phyloP scores from a whole-genome alignment of 306 rosid genomes.

The Glycine latifolia region DNA sequence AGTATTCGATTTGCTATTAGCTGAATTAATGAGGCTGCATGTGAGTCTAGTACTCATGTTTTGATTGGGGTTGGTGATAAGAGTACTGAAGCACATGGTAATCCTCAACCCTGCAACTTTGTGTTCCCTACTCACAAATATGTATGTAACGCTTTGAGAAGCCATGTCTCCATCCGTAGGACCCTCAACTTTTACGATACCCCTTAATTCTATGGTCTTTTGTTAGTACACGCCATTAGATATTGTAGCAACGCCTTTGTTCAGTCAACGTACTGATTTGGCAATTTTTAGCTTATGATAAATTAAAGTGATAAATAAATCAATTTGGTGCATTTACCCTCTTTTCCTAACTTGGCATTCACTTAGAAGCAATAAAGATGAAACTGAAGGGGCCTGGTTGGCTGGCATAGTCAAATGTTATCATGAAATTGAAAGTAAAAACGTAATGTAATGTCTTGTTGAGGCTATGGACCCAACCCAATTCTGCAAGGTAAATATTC shows the following conservation, averaged over 20 bases:
- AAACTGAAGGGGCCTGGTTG: constrained; percentile 22
- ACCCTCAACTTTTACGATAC: constrained; percentile 40
- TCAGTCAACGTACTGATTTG: constrained; percentile 11
- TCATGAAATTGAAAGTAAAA: not conserved
- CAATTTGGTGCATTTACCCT: constrained; percentile 17
- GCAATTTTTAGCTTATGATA: not conserved
- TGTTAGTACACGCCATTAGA: not conserved
- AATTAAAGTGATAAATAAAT: not conserved
- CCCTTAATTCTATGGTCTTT: constrained; percentile 13
- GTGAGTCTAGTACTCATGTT: constrained; percentile 47
- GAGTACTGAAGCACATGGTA: constrained; percentile 54
- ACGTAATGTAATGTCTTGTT: not conserved
- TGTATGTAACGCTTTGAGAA: constrained; percentile 6
- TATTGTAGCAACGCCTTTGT: not conserved
- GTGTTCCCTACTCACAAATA: constrained; percentile 45
- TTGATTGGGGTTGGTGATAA: constrained; percentile 51
- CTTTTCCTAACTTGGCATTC: constrained; percentile 18
- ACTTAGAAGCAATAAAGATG: not conserved
- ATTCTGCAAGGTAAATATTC: not conserved
- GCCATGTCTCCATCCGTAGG: constrained; percentile 46
- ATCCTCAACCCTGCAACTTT: constrained; percentile 37
- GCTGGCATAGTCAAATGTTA: not conserved
- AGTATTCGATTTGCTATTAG: constrained; percentile 35
- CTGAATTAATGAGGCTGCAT: constrained; percentile 36
- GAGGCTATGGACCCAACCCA: not conserved